These are phyloP conservation scores for Alternaria triticina DNA, from an alignment of 2,329 filamentous ascomycete species.

Conservation along the genomic window DNA sequence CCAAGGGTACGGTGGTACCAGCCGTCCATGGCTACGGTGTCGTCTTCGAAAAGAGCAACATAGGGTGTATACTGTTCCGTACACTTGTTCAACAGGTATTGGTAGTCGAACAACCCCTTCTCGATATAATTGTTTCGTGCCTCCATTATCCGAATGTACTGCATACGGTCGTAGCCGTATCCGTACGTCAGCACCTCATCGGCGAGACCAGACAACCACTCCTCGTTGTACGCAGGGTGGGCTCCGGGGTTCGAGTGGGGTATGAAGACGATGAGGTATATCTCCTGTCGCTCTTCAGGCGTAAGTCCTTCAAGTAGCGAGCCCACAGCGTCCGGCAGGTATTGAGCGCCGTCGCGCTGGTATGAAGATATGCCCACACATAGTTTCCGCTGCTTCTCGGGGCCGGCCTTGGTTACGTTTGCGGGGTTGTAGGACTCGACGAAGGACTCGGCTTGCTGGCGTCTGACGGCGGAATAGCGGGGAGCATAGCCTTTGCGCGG, in stretches of 20 bases:
- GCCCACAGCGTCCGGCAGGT: slow-evolving; percentile 53
- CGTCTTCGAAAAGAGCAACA: slow-evolving; percentile 56
- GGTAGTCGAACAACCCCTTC: slow-evolving; percentile 55
- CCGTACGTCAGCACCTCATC: slow-evolving; percentile 54
- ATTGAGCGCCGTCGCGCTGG: slow-evolving; percentile 48
- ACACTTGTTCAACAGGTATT: slow-evolving; percentile 52
- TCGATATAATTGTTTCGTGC: slow-evolving; percentile 40
- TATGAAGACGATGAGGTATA: slow-evolving; percentile 54
- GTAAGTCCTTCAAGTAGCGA: slow-evolving; percentile 53
- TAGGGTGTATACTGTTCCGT: slow-evolving; percentile 47
- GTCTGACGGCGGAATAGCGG: slow-evolving; percentile 39
- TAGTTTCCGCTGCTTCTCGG: slow-evolving; percentile 34
- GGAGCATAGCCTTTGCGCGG: slow-evolving; percentile 40
- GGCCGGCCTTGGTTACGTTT: slow-evolving; percentile 22
- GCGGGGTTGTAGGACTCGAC: slow-evolving; percentile 28
- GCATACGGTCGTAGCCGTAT: slow-evolving; percentile 38
- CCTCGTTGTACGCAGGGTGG: slow-evolving; percentile 51
- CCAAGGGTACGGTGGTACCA: slow-evolving; percentile 54
- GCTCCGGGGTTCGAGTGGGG: slow-evolving; percentile 51
- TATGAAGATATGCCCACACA: slow-evolving; percentile 56
- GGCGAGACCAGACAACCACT: slow-evolving; percentile 50
- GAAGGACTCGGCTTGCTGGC: slow-evolving; percentile 38
- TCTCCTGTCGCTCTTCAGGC: slow-evolving; percentile 49
- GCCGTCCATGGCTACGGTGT: slow-evolving; percentile 55
- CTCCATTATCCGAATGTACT: slow-evolving; percentile 44